Base-by-base conservation (phyloP, 1,139 yeast species). In the Debaryomyces singareniensis region DNA sequence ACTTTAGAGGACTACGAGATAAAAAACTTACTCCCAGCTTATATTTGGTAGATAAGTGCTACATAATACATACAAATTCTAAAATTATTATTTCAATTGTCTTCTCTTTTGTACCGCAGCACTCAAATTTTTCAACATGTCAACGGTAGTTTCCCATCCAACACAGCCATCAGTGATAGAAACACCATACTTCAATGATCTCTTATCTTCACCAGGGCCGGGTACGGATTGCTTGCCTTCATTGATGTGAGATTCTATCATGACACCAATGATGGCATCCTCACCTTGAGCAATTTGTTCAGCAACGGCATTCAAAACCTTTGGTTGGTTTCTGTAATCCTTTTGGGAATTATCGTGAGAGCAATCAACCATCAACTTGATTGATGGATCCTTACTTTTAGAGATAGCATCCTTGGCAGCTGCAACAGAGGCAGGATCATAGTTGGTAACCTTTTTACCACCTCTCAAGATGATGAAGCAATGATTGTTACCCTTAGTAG, bases 141-240 rank as follows among this genome's bases (percentile, higher is more conserved):
- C 66, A 29, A 72, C 95, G 29, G 98, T 91, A 30, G 84, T 67
- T 40, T 86, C 95, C 94, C 95, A 87, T 34, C 82, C 70, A 32
- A 91, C 95, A 68, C 98, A 91, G 20, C 93, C 95, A 58, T 91
- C 98, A 35, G 98, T 91, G 58, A 91, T 86, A 34, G 95, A 82
- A 37, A 87, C 96, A 63, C 98, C 98, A 68, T 89, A 86, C 58
- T 86, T 82, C 62, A 91, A 74, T 29, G 77, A 77, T 12, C 65
- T 61, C 55, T 80, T 82, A 45, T 87, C 62, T 47, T 74, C 77
- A 28, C 70, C 65, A 12, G 45, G 42, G 13, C 61, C 52, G 39
- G 94, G 91, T 57, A 85, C 82, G 42, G 75, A 70, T 64, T 91
- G 98, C 58, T 80, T 81, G 46, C 98, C 98, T 58, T 83, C 96